phyloP scores from a whole-genome alignment of 495 filamentous ascomycete genomes.

The Glutinoglossum americanum region DNA sequence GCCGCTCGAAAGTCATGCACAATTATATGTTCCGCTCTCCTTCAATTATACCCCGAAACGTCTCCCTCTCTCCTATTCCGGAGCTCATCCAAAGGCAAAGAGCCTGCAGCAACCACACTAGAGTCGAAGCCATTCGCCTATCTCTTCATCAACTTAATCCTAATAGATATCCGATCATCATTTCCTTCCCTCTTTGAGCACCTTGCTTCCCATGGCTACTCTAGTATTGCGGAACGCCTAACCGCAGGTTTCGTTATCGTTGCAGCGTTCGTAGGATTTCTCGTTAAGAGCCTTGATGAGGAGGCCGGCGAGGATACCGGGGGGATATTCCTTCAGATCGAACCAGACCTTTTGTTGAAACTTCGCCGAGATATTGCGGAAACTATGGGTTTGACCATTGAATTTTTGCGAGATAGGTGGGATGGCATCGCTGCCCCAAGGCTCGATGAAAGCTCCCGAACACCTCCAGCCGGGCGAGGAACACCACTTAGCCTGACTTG shows the following conservation, averaged over 20 bases:
- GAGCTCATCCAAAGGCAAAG: slow-evolving; percentile 2
- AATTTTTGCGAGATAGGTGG: slow-evolving; percentile 43
- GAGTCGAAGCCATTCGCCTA: slow-evolving; percentile 25
- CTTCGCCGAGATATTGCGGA: slow-evolving; percentile 34
- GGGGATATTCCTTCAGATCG: not conserved
- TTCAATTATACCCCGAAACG: slow-evolving; percentile 1
- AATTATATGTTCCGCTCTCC: not conserved
- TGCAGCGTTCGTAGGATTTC: slow-evolving; percentile 33
- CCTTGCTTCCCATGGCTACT: slow-evolving; percentile 28
- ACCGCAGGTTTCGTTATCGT: slow-evolving; percentile 35
- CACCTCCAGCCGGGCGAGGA: slow-evolving; percentile 13
- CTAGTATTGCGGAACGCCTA: slow-evolving; percentile 25
- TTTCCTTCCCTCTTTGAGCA: slow-evolving; percentile 35
- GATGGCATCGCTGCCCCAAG: slow-evolving; percentile 33
- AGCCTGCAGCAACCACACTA: not conserved
- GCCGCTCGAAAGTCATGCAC: not conserved
- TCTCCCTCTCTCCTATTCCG: slow-evolving; percentile 4
- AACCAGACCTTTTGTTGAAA: slow-evolving; percentile 31
- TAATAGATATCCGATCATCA: slow-evolving; percentile 39
- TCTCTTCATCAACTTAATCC: slow-evolving; percentile 34
- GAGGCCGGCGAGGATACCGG: slow-evolving; percentile 6
- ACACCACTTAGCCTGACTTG: slow-evolving; percentile 25
- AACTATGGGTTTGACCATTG: slow-evolving; percentile 33
- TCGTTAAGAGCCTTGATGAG: slow-evolving; percentile 27
- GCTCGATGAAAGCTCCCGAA: slow-evolving; percentile 28